Base-by-base conservation (phyloP, 1,139 yeast genomes). In the Suhomyces bokatorum region DNA sequence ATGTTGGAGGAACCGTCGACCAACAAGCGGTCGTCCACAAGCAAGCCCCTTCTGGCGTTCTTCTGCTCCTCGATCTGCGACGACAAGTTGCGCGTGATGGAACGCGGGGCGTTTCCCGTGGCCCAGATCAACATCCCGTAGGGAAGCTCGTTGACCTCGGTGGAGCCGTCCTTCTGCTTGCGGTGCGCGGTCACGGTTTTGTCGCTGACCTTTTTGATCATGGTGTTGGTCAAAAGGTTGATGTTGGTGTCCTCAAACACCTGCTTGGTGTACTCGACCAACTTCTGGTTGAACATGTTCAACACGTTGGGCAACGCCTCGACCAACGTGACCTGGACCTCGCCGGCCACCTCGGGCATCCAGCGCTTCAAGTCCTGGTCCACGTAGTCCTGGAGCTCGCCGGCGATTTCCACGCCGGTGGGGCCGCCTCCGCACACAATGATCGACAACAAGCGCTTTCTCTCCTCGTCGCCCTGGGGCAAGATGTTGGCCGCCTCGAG, bases 391-490 rank as follows among this genome's bases (percentile, higher is more conserved):
- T 87, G 95, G 58, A 91, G 72, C 69, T 91, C 97, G 60, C 96
- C 97, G 54, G 97, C 96, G 60, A 87, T 87, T 67, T 90, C 97
- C 51, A 90, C 97, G 70, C 97, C 97, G 43, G 97, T 90, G 62
- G 97, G 96, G 51, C 97, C 97, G 64, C 97, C 97, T 57, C 97
- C 97, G 53, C 91, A 95, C 50, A 89, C 93, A 48, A 89, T 90
- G 56, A 90, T 83, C 52, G 85, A 85, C 57, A 89, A 77, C 57
- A 89, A 76, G 65, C 95, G 78, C 72, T 84, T 81, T 69, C 96
- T 81, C 64, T 86, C 93, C 28, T 83, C 83, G 57, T 85, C 89
- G 49, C 80, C 85, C 53, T 77, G 73, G 40, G 91, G 86, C 63
- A 85, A 78, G 59, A 85, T 78, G 52, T 87, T 81, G 36, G 96